Evolutionary conservation across 805 yeast genomes (phyloP), one percentile per base, ranked within the genome.

Genomic region (Lipomyces yamanashiensis): DNA sequence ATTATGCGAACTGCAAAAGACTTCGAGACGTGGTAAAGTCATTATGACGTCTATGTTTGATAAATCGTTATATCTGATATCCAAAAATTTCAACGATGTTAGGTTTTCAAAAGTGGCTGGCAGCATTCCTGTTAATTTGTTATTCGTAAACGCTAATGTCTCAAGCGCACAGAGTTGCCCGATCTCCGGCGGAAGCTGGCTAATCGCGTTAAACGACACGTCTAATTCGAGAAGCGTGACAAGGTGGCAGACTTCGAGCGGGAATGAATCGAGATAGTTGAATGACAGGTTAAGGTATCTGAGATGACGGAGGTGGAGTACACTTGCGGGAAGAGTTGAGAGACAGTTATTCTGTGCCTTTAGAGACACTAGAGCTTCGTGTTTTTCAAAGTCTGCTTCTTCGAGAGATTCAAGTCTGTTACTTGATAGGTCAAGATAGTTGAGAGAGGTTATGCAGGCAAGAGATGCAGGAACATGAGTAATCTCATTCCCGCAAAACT

Each of bases 161-260:
- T 86, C 86, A 49, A 95, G 78, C 33, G 86, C 84, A 0, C 76
- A 78, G 64, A 93, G 77, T 23, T 82, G 79, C 15, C 85, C 84
- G 39, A 91, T 81, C 2, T 86, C 80, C 12, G 76, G 79, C 0
- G 98, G 96, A 0, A 95, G 69, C 1, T 64, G 63, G 1, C 81
- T 76, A 36, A 95, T 82, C 57, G 84, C 84, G 74, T 95, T 95
- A 75, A 90, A 92, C 0, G 97, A 89, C 49, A 93, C 72, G 72
- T 93, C 96, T 67, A 95, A 79, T 59, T 87, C 87, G 49, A 79
- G 77, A 59, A 93, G 80, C 57, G 82, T 82, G 0, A 79, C 72
- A 65, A 93, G 80, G 28, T 82, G 80, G 67, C 85, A 84, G 19
- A 93, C 78, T 1, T 87, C 82, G 58, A 64, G 80, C 0, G 92